These are phyloP conservation scores for Cladorrhinum samala DNA, from an alignment of 495 filamentous ascomycete genomes.

Conservation along the genomic window DNA sequence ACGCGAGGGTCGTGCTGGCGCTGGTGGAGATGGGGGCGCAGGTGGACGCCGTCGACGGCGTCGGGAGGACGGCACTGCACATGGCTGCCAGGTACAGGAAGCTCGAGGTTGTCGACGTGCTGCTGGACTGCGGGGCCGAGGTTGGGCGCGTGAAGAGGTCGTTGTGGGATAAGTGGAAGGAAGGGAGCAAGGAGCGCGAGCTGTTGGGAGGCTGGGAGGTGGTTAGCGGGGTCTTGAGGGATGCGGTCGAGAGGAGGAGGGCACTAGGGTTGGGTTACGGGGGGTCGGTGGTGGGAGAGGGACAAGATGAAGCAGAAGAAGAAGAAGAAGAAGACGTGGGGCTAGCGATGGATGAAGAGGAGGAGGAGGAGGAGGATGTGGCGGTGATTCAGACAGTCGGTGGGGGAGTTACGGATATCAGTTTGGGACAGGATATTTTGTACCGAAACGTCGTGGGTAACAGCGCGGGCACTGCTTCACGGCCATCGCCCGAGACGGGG, in stretches of 20 bases:
- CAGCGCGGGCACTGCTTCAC: too few species aligned
- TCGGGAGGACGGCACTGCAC: conserved; percentile 6
- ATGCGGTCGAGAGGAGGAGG: not conserved
- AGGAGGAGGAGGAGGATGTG: too few species aligned
- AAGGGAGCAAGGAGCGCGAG: not conserved
- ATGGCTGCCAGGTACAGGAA: conserved; percentile 7
- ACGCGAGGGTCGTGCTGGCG: not conserved
- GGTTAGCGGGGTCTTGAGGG: not conserved
- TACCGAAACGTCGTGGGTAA: too few species aligned
- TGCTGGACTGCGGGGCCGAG: not conserved
- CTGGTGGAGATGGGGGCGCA: not conserved
- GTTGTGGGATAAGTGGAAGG: not conserved
- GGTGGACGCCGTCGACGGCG: conserved; percentile 1
- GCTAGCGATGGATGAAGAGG: too few species aligned
- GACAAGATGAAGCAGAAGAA: too few species aligned
- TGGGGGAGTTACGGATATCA: too few species aligned
- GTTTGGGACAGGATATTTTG: too few species aligned
- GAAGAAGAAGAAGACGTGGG: too few species aligned
- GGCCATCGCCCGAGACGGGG: too few species aligned
- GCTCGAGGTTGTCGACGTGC: not conserved
- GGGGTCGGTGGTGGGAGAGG: too few species aligned
- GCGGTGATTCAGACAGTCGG: too few species aligned
- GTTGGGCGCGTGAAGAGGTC: not conserved
- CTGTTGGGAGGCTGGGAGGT: not conserved
- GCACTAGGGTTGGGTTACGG: too few species aligned